Percentiles rank a stretch among this genome's conserved stretches.
phyloP scores from a whole-genome alignment of 2,329 filamentous ascomycete species.

The Cladosporium cucumerinum region DNA sequence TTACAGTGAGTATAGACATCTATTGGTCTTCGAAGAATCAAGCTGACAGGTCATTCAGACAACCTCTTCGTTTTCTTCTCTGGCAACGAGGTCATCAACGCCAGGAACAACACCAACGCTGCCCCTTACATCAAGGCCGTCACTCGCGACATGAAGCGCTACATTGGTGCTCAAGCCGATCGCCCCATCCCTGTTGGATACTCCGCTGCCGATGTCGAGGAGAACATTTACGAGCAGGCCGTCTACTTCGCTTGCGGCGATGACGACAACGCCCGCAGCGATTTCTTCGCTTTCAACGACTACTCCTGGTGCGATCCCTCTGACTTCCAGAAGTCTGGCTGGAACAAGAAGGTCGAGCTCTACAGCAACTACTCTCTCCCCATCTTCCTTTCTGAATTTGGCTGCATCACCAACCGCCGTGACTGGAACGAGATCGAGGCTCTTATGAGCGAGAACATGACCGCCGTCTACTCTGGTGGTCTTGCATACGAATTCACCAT shows the following conservation, averaged over 20 bases:
- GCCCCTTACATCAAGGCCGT: conserved; percentile 70
- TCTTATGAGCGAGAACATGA: conserved; percentile 82
- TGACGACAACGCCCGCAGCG: conserved; percentile 70
- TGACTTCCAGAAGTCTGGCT: conserved; percentile 67
- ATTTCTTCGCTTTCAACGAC: conserved; percentile 88
- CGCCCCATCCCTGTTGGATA: conserved; percentile 76
- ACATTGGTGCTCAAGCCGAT: conserved; percentile 66
- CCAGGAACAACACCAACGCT: conserved; percentile 58
- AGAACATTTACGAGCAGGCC: conserved; percentile 81
- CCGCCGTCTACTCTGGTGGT: conserved; percentile 84
- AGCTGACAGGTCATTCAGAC: conserved; percentile 36
- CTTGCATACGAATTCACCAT: conserved; percentile 91
- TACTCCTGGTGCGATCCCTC: conserved; percentile 79
- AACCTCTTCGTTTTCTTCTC: conserved; percentile 85
- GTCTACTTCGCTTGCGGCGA: conserved; percentile 89
- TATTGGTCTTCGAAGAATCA: too few relatives aligned
- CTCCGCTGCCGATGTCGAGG: conserved; percentile 78
- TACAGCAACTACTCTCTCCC: conserved; percentile 83
- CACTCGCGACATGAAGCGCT: conserved; percentile 76
- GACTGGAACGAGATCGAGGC: conserved; percentile 75
- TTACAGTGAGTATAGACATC: conserved; percentile 48
- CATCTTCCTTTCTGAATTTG: conserved; percentile 91
- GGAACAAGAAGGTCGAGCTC: conserved; percentile 82
- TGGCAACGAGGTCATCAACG: conserved; percentile 71
- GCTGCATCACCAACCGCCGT: conserved; percentile 78